Evolutionary conservation across 345 rosid species (phyloP), one percentile per base, ranked within the genome.

Genomic region (Acer saccharum): DNA sequence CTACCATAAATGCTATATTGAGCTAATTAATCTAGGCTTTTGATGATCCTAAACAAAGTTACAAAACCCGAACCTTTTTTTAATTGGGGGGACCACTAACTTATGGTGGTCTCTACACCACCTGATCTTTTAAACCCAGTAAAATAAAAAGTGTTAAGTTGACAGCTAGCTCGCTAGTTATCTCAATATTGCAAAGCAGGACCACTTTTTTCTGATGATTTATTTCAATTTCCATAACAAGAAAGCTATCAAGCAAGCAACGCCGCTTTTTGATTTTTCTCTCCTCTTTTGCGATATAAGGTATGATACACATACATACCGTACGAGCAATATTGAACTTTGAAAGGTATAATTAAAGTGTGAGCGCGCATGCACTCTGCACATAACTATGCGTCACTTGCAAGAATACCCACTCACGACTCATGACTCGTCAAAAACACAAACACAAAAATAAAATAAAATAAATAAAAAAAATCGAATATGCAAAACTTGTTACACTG

Each of bases 361-460:
- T 73, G 80, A 85, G 77, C 83, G 84, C 82, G 65, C 77, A 41
- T 39, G 65, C 77, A 77, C 16, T 61, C 20, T 62, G 43, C n/a
- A 20, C 20, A 23, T 21, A 60, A 44, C 69, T 73, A 76, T 69
- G 87, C 84, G 67, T 81, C 78, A 43, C 63, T 77, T 75, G 63
- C 69, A 84, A 82, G 81, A 67, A 52, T 35, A 29, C 61, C 39
- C 72, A 60, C 27, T 60, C 27, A 60, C 20, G 64, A 60, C 11
- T 41, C n/a, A 13, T 76, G 39, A 35, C 39, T 35, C 39, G 4
- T 32, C 4, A 4, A 32, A 32, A 4, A 3, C 69, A 71, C 27
- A 44, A 8, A 60, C 65, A 60, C 11, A 20, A 1, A 65, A 32
- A 64, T 39, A 17, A 10, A 18, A 35, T 20, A 16, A 41, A 23